Conservation (phyloP, 495 filamentous ascomycete genomes). For the Penicillium argentinense region DNA sequence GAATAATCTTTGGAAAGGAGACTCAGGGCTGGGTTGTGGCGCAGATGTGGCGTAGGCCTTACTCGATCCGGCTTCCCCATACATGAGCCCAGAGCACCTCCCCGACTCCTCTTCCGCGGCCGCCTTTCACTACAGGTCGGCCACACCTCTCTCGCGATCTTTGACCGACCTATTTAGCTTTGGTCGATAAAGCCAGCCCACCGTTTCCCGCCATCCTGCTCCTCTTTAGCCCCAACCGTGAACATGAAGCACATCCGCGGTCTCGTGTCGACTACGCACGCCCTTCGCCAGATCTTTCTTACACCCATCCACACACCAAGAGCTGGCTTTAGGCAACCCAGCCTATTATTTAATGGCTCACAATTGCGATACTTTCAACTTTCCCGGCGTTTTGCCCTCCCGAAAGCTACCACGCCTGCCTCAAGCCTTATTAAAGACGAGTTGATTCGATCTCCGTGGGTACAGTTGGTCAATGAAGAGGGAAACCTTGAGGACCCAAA, state of each 20-base stretch:
- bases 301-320: constrained; percentile 20
- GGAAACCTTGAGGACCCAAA: constrained; percentile 48
- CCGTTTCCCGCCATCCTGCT: neutral
- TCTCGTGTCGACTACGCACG: constrained; percentile 39
- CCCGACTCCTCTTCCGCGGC: no score
- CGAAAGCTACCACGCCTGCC: constrained; percentile 6
- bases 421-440: constrained; percentile 42
- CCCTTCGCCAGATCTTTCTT: constrained; percentile 38
- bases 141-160: neutral
- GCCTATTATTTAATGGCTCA: constrained; percentile 1
- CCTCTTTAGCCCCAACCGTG: neutral
- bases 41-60: constrained; percentile 24
- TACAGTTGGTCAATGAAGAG: constrained; percentile 56
- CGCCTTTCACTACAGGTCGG: no score
- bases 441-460: constrained; percentile 50
- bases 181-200: neutral
- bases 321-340: constrained; percentile 14
- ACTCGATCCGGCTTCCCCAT: constrained; percentile 22
- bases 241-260: constrained; percentile 42
- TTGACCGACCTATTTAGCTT: neutral
- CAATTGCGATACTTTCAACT: constrained; percentile 16
- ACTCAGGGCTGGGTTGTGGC: constrained; percentile 27
- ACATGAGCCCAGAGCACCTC: neutral
- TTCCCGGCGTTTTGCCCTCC: constrained; percentile 7
- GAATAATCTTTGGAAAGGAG: constrained; percentile 24